These are phyloP conservation scores for Sextonia rubra DNA, from an alignment of 164 flowering plant species.

Conservation along the genomic window DNA sequence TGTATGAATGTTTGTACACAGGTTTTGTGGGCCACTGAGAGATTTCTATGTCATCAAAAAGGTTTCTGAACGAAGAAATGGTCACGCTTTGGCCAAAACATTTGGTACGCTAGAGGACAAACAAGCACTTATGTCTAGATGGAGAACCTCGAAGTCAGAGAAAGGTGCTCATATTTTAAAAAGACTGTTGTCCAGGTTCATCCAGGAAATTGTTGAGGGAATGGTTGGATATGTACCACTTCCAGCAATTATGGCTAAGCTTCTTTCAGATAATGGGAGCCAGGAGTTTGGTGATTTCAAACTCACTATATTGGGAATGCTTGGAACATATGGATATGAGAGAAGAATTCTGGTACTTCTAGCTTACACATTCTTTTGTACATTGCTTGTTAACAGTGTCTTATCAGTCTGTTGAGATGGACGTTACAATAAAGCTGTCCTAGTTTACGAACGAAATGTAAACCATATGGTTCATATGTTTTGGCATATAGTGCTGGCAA, in stretches of 20 bases:
- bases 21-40: conserved; percentile 84
- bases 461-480: not conserved
- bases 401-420: not conserved
- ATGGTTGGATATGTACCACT: conserved; percentile 94
- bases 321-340: conserved; percentile 89
- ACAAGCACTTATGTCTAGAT: conserved; percentile 25
- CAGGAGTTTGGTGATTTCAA: conserved; percentile 98
- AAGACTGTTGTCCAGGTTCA: conserved; percentile 68
- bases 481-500: not conserved
- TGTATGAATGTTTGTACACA: conserved; percentile 30
- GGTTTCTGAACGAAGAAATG: conserved; percentile 22
- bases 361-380: conserved; percentile 4
- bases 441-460: not conserved
- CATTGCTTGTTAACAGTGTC: not conserved
- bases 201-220: conserved; percentile 90
- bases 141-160: conserved; percentile 51
- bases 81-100: conserved; percentile 20
- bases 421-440: not conserved
- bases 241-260: conserved; percentile 85
- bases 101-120: conserved; percentile 22
- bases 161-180: conserved; percentile 48
- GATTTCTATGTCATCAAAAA: conserved; percentile 31
- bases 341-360: conserved; percentile 79
- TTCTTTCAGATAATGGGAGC: conserved; percentile 78
- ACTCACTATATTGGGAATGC: conserved; percentile 84